These are phyloP conservation scores for Coemansia sp. DNA, from an alignment of 192 early-diverging fungal genomes.

Conservation along the genomic window DNA sequence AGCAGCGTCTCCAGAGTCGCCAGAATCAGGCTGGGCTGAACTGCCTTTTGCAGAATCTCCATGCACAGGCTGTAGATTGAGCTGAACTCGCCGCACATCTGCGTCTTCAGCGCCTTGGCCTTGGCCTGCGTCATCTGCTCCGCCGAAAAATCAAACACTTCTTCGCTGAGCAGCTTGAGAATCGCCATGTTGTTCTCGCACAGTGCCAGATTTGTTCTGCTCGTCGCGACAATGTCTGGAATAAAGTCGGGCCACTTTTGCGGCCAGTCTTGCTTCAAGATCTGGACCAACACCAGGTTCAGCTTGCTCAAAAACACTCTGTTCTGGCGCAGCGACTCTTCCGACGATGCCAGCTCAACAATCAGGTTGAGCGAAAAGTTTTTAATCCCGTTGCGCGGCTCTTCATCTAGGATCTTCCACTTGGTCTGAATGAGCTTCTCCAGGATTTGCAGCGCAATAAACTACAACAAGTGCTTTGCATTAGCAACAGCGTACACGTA, in stretches of 20 bases:
- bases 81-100: slow-evolving; percentile 93
- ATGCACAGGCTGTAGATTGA: slow-evolving; percentile 94
- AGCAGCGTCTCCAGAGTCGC: slow-evolving; percentile 94
- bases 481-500: background rate
- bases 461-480: slow-evolving; percentile 55
- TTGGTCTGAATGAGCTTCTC: slow-evolving; percentile 94
- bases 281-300: slow-evolving; percentile 97
- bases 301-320: slow-evolving; percentile 82
- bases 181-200: slow-evolving; percentile 99
- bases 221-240: slow-evolving; percentile 95
- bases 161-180: slow-evolving; percentile 95
- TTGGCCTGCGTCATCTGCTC: slow-evolving; percentile 98
- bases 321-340: slow-evolving; percentile 72
- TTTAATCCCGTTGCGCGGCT: slow-evolving; percentile 83
- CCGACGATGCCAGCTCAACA: slow-evolving; percentile 87
- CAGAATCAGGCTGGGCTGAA: slow-evolving; percentile 82
- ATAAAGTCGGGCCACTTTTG: slow-evolving; percentile 99
- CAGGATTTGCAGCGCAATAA: slow-evolving; percentile 88
- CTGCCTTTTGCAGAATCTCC: slow-evolving; percentile 90
- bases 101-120: slow-evolving; percentile 88
- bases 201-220: slow-evolving; percentile 84
- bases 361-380: slow-evolving; percentile 93
- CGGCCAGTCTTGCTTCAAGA: slow-evolving; percentile 99
- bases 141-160: slow-evolving; percentile 98
- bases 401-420: slow-evolving; percentile 92